phyloP scores from a whole-genome alignment of 2,329 filamentous ascomycete species.

The Alternaria conjuncta region DNA sequence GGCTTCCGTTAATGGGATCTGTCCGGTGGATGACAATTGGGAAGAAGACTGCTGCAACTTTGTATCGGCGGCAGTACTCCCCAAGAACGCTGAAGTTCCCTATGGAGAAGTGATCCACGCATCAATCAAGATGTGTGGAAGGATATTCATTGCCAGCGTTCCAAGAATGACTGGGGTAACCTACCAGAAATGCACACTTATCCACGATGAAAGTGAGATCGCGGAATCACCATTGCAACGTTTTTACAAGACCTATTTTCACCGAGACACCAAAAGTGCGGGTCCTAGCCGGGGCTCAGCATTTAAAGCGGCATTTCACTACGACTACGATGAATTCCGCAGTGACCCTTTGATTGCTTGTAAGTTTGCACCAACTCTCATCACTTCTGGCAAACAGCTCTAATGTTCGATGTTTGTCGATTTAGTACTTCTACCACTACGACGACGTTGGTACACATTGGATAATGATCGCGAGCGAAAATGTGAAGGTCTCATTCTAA shows the following conservation, averaged over 20 bases:
- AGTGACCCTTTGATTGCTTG: not conserved
- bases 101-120: not conserved
- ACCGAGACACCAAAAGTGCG: accelerated
- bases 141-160: not conserved
- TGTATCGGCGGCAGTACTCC: accelerated
- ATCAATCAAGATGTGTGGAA: not conserved
- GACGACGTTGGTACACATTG: accelerated
- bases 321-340: not conserved
- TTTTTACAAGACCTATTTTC: not conserved
- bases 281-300: accelerated
- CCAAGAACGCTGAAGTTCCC: accelerated
- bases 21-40: accelerated
- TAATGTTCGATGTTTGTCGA: not conserved
- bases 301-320: not conserved
- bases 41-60: not conserved
- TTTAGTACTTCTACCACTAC: not conserved
- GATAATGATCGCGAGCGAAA: accelerated
- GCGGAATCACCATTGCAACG: not conserved
- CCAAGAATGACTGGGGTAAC: accelerated
- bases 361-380: not conserved
- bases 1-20: not conserved
- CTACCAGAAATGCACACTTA: not conserved
- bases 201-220: accelerated
- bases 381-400: accelerated
- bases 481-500: not conserved